Conservation (phyloP, 768 basidiomycete genomes). For the Boletellus ananiceps region DNA sequence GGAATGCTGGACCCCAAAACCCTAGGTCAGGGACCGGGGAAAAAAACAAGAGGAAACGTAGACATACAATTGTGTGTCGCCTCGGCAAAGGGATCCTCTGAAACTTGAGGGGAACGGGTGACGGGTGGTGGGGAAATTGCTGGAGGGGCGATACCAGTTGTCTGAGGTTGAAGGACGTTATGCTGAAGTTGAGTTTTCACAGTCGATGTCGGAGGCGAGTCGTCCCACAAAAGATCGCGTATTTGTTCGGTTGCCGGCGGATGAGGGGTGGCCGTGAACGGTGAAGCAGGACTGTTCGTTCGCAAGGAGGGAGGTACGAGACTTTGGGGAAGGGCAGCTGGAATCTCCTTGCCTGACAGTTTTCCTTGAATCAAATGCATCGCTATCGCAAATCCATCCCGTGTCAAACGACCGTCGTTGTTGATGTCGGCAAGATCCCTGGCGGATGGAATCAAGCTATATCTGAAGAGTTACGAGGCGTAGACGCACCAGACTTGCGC, state of each 20-base stretch:
- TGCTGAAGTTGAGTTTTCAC: slow-evolving; percentile 33
- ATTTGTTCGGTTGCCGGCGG: slow-evolving; percentile 37
- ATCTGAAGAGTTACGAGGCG: not conserved
- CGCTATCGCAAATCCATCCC: slow-evolving; percentile 93
- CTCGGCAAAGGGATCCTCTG: slow-evolving; percentile 50
- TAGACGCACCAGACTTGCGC: slow-evolving; percentile 82
- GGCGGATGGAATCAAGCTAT: not conserved
- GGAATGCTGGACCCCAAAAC: slow-evolving; percentile 14
- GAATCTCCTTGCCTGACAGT: slow-evolving; percentile 74
- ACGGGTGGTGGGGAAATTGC: slow-evolving; percentile 28
- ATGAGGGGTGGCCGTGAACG: slow-evolving; percentile 37
- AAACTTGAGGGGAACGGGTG: slow-evolving; percentile 15
- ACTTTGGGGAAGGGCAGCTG: slow-evolving; percentile 60
- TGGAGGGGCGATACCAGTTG: slow-evolving; percentile 31
- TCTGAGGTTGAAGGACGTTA: slow-evolving; percentile 32
- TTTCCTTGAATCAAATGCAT: slow-evolving; percentile 90
- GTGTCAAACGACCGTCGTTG: slow-evolving; percentile 79
- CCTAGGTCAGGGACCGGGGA: slow-evolving; percentile 4
- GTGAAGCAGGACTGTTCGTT: slow-evolving; percentile 27
- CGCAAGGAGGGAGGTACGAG: slow-evolving; percentile 85
- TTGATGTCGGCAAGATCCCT: slow-evolving; percentile 95
- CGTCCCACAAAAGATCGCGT: slow-evolving; percentile 51
- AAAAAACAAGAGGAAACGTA: not conserved
- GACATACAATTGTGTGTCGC: slow-evolving; percentile 23
- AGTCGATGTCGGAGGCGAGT: slow-evolving; percentile 42